phyloP scores from a whole-genome alignment of 352 stramenopile genomes.

The Pseudoperonospora humuli region DNA sequence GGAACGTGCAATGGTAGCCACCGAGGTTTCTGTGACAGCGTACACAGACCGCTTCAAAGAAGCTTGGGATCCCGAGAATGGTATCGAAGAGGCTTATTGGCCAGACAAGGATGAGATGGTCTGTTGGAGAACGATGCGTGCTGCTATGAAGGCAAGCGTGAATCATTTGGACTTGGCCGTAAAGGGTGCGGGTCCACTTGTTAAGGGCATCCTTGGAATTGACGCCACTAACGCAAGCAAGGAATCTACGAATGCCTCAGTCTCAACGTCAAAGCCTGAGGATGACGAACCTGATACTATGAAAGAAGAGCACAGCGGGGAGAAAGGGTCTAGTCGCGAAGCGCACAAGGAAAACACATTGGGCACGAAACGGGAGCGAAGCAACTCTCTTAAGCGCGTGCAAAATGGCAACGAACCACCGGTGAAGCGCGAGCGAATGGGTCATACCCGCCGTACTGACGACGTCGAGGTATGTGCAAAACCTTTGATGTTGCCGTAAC shows the following conservation, averaged over 20 bases:
- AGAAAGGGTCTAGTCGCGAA: slow-evolving; percentile 2
- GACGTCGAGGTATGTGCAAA: slow-evolving; percentile 23
- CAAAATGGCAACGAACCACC: slow-evolving; percentile 17
- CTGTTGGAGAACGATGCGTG: slow-evolving; percentile 79
- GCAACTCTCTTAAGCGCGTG: slow-evolving; percentile 23
- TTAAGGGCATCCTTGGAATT: slow-evolving; percentile 63
- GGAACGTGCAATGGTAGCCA: slow-evolving; percentile 36
- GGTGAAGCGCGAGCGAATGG: slow-evolving; percentile 27
- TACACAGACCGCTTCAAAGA: slow-evolving; percentile 89
- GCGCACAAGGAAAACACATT: slow-evolving; percentile 3
- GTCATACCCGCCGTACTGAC: slow-evolving; percentile 19
- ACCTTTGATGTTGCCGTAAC: too few species aligned
- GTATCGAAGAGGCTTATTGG: slow-evolving; percentile 94
- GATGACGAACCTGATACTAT: slow-evolving; percentile 2
- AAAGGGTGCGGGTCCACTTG: slow-evolving; percentile 48
- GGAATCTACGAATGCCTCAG: slow-evolving; percentile 5
- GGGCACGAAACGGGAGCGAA: slow-evolving; percentile 29
- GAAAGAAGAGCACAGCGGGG: slow-evolving; percentile 14
- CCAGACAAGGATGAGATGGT: slow-evolving; percentile 90
- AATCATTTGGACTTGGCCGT: slow-evolving; percentile 62
- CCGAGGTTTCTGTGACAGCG: slow-evolving; percentile 49
- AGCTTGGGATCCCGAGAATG: slow-evolving; percentile 91
- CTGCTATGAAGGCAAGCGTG: slow-evolving; percentile 68
- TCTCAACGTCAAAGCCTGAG: slow-evolving; percentile 1
- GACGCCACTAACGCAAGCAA: slow-evolving; percentile 15